Evolutionary conservation across 106 monocot genomes (phyloP), one percentile per base, ranked within the genome.

Genomic region (Allium fistulosum): DNA sequence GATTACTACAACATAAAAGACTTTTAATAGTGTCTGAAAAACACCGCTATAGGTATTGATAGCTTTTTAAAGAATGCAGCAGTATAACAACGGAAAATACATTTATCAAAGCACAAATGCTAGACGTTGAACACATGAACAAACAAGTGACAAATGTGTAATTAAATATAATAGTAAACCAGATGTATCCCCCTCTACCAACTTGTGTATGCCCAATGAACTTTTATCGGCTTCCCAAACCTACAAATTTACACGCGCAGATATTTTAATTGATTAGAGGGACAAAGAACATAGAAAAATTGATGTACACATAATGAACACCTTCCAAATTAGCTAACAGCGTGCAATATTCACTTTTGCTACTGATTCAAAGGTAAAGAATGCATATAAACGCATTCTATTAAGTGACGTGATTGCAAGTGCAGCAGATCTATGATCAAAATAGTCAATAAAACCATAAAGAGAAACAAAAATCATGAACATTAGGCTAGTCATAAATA

Each of bases 161-260:
- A 3, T 74, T 17, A 47, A 16, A 59, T 50, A 67, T 6, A 53
- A 67, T 7, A n/a, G 17, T 9, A 10, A 61, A 92, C 92, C 83
- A 72, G 92, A 85, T 55, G 92, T 92, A 50, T 88, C 88, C 72
- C 85, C 71, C 92, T 82, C 66, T 92, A 88, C 17, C 71, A 73
- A 79, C 85, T 92, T 7, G 92, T 83, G 85, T 82, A 88, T 58
- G 92, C 92, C 92, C 92, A 92, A 68, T 92, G 88, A 65, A 92
- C 92, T 73, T 88, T 85, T 17, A 92, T 88, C 56, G 87, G 80
- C 66, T 92, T 87, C 7, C 92, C 88, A 85, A 92, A 88, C 68
- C 87, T 87, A 78, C 53, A 74, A 72, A 58, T 13, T 18, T 64
- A 48, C 22, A 74, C 45, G 22, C 7, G 9, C 2, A 26, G 13